Evolutionary conservation across 1,284 basidiomycete species (phyloP).

Genomic region (Flammula alnicola): DNA sequence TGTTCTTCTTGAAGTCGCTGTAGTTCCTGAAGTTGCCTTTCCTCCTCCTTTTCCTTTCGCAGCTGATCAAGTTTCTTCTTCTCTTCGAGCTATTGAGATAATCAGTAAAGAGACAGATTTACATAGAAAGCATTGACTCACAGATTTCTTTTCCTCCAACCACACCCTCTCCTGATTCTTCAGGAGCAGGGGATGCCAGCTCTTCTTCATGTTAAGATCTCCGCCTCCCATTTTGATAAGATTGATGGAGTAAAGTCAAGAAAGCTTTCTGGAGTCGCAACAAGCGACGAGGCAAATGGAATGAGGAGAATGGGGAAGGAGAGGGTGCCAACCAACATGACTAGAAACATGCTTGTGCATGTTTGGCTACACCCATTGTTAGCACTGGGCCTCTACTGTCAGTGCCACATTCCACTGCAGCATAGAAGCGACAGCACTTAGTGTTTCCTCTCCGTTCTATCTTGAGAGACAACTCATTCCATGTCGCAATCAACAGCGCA

Average conservation of each 20-base stretch:
- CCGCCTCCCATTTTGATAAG: constrained; percentile 89
- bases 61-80: constrained; percentile 98
- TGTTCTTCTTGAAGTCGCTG: constrained; percentile 93
- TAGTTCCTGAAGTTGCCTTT: constrained; percentile 94
- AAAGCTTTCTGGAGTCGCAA: constrained; percentile 13
- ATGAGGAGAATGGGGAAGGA: not conserved
- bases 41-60: constrained; percentile 96
- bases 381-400: not conserved
- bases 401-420: no score
- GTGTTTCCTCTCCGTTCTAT: constrained; percentile 3
- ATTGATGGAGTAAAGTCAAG: constrained; percentile 24
- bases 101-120: constrained; percentile 18
- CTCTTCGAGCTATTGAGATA: constrained; percentile 79
- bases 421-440: no score
- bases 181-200: constrained; percentile 97
- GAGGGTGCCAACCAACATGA: constrained; percentile 3
- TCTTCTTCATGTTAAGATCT: constrained; percentile 97
- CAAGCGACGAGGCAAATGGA: constrained; percentile 5
- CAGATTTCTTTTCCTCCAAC: constrained; percentile 97
- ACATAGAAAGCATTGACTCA: constrained; percentile 43
- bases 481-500: constrained; percentile 26
- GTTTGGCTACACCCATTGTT: constrained; percentile 5
- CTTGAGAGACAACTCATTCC: constrained; percentile 11
- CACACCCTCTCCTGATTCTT: constrained; percentile 99
- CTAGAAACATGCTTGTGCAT: constrained; percentile 10